Percentiles rank a stretch among this genome's conserved stretches.
These are phyloP conservation scores for Sordariomycetes sp. DNA, from an alignment of 2,329 filamentous ascomycete species.

Conservation along the genomic window DNA sequence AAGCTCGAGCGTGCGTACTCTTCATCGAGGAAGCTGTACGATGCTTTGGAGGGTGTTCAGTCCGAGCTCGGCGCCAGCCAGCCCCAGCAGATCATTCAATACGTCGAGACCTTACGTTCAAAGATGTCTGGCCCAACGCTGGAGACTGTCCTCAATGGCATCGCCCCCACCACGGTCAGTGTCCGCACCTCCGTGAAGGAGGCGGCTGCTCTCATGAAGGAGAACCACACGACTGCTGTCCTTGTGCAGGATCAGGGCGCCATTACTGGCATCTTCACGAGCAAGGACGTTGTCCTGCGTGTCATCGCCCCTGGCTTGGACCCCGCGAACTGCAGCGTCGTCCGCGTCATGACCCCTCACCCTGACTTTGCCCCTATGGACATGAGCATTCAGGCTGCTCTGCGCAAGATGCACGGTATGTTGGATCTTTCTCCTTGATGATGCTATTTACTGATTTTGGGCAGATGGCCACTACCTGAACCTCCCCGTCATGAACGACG, in stretches of 20 bases:
- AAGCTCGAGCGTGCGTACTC: conserved; percentile 96
- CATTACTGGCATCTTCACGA: conserved; percentile 98
- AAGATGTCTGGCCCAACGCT: conserved; percentile 98
- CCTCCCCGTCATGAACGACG: conserved; percentile 94
- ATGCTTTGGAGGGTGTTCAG: conserved; percentile 94
- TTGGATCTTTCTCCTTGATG: conserved; percentile 7
- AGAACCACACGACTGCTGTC: conserved; percentile 95
- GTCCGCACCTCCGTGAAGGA: conserved; percentile 95
- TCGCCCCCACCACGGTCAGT: conserved; percentile 88
- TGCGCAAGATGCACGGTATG: conserved; percentile 98
- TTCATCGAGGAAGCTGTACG: conserved; percentile 95
- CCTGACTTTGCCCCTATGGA: conserved; percentile 97
- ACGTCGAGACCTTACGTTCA: conserved; percentile 86
- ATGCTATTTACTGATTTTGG: background rate
- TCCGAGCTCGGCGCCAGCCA: conserved; percentile 93
- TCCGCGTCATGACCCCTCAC: conserved; percentile 97
- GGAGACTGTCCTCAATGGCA: conserved; percentile 85
- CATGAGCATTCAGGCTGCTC: conserved; percentile 96
- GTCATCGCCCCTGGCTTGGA: conserved; percentile 96
- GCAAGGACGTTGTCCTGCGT: conserved; percentile 96
- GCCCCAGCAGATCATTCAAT: conserved; percentile 97
- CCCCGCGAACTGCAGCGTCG: conserved; percentile 89
- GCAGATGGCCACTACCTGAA: conserved; percentile 96
- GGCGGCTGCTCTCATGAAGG: conserved; percentile 92
- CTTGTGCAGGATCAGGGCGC: conserved; percentile 93